Percentiles rank a stretch among this genome's conserved stretches.
These are phyloP conservation scores for Sindora glabra DNA, from an alignment of 306 rosid genomes.

Conservation along the genomic window DNA sequence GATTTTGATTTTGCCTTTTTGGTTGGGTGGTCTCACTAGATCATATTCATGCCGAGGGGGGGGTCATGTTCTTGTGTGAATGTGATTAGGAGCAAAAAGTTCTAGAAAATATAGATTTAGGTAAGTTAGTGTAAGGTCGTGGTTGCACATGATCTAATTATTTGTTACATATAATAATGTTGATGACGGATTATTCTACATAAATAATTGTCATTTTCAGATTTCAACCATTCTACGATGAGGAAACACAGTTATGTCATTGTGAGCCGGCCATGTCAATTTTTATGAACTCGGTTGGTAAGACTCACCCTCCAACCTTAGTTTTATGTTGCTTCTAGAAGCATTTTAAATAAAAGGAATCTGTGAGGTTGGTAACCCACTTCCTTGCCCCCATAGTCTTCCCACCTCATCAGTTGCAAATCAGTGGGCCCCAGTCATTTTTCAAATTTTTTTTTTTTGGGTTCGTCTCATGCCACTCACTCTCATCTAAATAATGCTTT, in stretches of 20 bases:
- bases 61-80: neutral
- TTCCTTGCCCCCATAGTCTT: slow-evolving; percentile 15
- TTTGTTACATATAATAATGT: too few relatives aligned
- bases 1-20: neutral
- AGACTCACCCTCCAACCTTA: slow-evolving; percentile 23
- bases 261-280: slow-evolving; percentile 18
- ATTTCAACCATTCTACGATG: slow-evolving; percentile 3
- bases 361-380: slow-evolving; percentile 40
- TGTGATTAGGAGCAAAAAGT: neutral
- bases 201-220: slow-evolving; percentile 18
- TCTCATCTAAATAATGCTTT: slow-evolving; percentile 16
- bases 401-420: slow-evolving; percentile 28
- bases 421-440: slow-evolving; percentile 16
- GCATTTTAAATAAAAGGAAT: slow-evolving; percentile 3
- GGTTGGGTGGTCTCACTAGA: neutral
- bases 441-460: slow-evolving; percentile 6
- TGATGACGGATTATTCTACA: too few relatives aligned
- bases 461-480: slow-evolving; percentile 11
- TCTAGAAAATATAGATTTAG: neutral
- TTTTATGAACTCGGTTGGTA: slow-evolving; percentile 25
- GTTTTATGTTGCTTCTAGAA: slow-evolving; percentile 27
- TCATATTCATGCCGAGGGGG: too few relatives aligned
- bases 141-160: too few relatives aligned
- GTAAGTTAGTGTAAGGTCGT: too few relatives aligned
- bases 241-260: neutral